Evolutionary conservation across 2,329 filamentous ascomycete genomes (phyloP), one percentile per base, ranked within the genome.

Genomic region (Huntiella omanensis): DNA sequence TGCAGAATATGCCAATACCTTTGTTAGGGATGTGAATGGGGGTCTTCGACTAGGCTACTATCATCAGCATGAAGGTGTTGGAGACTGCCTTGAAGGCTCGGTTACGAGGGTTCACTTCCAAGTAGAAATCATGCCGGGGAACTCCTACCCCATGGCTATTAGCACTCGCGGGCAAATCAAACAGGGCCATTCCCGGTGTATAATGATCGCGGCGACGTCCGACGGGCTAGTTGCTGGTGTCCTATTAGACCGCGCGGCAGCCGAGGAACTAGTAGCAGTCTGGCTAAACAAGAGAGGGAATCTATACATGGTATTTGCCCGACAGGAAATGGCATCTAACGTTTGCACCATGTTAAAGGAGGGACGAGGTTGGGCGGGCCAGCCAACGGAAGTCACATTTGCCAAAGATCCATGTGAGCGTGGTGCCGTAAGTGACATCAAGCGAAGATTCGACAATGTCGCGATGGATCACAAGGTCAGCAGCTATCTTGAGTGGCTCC

Each of bases 141-240:
- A 33, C 13, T 49, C 44, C 12, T 49, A 49, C 32, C 48, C 44
- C 6, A 43, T 49, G 48, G 7, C 44, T 10, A 44, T 44, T 11
- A 11, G 28, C n/a, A 49, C 33, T 13, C 22, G 40, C 15, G 45
- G 28, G 12, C 36, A 43, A 19, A 49, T 49, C 15, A 47, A 49
- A 17, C 48, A 49, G 16, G 48, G 43, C 19, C 40, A 46, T n/a
- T 46, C 33, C 28, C 44, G 48, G 7, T 43, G 46, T 37, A 39
- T 49, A 8, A 16, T 46, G 7, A 40, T 42, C 7, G 16, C 40
- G 1, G 13, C 28, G 5, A 22, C 46, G 15, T 40, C 45, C 17
- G 11, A 35, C 5, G 28, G 19, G 7, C 4, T 28, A 7, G 22
- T 28, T 10, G 22, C 22, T 7, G 22, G 22, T 7, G 22, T 28